These are phyloP conservation scores for Lojkania enalia DNA, from an alignment of 2,329 filamentous ascomycete species.

Conservation along the genomic window DNA sequence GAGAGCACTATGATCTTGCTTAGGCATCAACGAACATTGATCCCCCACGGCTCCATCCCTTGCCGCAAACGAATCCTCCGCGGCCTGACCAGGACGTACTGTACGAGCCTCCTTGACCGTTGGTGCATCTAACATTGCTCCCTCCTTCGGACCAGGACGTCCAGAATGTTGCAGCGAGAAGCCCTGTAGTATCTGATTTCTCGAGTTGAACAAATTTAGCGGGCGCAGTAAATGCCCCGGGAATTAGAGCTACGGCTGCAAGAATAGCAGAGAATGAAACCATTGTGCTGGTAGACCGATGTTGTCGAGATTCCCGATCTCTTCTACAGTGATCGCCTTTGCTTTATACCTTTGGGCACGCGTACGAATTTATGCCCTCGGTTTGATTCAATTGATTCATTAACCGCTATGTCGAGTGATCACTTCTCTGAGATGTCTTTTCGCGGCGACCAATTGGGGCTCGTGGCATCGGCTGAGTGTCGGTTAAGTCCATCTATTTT, in stretches of 20 bases:
- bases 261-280: neutral
- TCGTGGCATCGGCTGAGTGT: too few relatives aligned
- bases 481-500: too few relatives aligned
- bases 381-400: too few relatives aligned
- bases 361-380: too few relatives aligned
- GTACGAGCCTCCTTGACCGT: conserved; percentile 1
- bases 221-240: neutral
- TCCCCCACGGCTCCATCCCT: conserved; percentile 3
- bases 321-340: too few relatives aligned
- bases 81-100: conserved; percentile 2
- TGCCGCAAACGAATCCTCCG: conserved; percentile 7
- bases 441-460: too few relatives aligned
- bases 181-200: too few relatives aligned
- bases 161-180: conserved; percentile 1
- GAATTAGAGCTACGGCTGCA: neutral
- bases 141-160: conserved; percentile 6
- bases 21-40: conserved; percentile 1
- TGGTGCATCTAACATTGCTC: neutral
- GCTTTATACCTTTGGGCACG: too few relatives aligned
- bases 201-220: too few relatives aligned
- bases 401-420: too few relatives aligned
- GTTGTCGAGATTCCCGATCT: too few relatives aligned
- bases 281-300: neutral
- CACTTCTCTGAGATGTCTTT: too few relatives aligned
- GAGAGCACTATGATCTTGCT: neutral